A percentile compares a stretch with the other conserved stretches of the same genome.
phyloP scores from a whole-genome alignment of 306 rosid genomes.

The Trifolium dubium region DNA sequence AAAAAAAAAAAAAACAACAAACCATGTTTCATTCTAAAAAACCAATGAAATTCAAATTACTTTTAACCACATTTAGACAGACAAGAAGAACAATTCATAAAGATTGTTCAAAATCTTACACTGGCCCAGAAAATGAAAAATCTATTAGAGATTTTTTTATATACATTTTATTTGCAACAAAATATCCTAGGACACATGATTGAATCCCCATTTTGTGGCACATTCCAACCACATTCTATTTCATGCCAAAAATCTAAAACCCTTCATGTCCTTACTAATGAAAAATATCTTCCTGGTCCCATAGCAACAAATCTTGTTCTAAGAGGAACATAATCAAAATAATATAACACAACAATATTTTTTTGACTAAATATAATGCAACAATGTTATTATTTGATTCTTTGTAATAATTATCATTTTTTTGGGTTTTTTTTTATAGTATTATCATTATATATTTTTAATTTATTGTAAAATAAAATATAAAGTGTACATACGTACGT shows the following conservation, averaged over 20 bases:
- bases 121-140: not conserved
- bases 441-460: too few species aligned
- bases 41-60: too few species aligned
- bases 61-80: not conserved
- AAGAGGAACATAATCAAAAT: not conserved
- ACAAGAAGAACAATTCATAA: not conserved
- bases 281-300: not conserved
- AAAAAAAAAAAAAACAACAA: too few species aligned
- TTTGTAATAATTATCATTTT: not conserved
- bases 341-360: not conserved
- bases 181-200: not conserved
- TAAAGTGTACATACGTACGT: not conserved
- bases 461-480: too few species aligned
- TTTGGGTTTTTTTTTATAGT: too few species aligned
- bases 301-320: not conserved
- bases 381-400: not conserved
- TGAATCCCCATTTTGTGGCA: not conserved
- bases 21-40: too few species aligned
- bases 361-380: too few species aligned
- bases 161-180: not conserved
- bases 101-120: not conserved
- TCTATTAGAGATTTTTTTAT: not conserved
- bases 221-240: not conserved
- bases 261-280: conserved; percentile 6
- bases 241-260: too few species aligned